Base-by-base conservation (phyloP, 139 green algal genomes). In the Chlorella ohadii region DNA sequence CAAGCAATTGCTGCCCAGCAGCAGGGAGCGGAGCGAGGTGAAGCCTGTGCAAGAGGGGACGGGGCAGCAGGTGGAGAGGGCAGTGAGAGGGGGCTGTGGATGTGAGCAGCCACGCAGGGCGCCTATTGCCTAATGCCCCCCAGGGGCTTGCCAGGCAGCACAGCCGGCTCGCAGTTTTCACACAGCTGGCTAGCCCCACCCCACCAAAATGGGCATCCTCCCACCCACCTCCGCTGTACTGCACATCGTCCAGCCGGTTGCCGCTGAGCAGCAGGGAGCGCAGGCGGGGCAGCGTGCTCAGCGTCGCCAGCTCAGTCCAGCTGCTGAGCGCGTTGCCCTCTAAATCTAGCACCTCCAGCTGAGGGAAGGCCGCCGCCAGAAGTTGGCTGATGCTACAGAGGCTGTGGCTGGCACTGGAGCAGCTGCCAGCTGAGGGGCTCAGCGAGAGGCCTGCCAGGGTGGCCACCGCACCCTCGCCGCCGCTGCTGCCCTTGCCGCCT, bases 1-100 rank as follows among this genome's bases (percentile, higher is more conserved):
- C 13, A 98, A 41, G 1, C 39, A 33, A 61, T 93, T 96, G 36
- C 85, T 76, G 4, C 89, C 93, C 65, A 96, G 71, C 81, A 92
- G 68, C 41, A 96, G 75, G 0, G 82, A 67, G 28, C 88, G 39
- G 59, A 97, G 84, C 3, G 39, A 15, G 20, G 77, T 15, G 44
- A 96, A 94, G n/a, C 79, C 85, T 82, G n/a, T n/a, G 84, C 76
- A 61, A 27, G 39, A 25, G 39, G 22, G 44, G 7, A 9, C 7
- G 44, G 44, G 44, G 44, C 44, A 51, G 44, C 44, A 9, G 44
- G 44, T 9, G 9, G 44, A 51, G 38, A 23, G n/a, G n/a, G n/a
- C n/a, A n/a, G n/a, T n/a, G n/a, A n/a, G n/a, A n/a, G n/a, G n/a
- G n/a, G n/a, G n/a, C n/a, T n/a, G n/a, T n/a, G n/a, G n/a, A n/a